Conservation (phyloP, 345 rosid genomes). For the Nasturtium officinale region DNA sequence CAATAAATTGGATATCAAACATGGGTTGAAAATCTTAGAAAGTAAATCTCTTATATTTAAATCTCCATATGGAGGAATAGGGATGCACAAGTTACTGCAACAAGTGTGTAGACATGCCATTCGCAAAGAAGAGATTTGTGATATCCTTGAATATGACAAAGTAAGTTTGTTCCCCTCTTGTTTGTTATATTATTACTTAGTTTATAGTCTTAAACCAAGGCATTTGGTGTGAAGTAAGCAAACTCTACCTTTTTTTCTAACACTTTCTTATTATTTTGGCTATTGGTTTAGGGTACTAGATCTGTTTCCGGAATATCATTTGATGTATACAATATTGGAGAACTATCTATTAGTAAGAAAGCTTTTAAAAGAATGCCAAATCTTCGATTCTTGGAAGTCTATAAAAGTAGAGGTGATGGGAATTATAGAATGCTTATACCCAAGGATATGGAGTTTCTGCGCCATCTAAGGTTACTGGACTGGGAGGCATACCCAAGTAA, state of each 20-base stretch:
- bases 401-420: neutral
- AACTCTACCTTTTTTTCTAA: too few species aligned
- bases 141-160: neutral
- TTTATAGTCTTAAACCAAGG: too few species aligned
- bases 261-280: too few species aligned
- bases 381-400: conserved; percentile 34
- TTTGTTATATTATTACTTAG: too few species aligned
- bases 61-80: neutral
- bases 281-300: conserved; percentile 30
- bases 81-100: conserved; percentile 43
- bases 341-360: neutral
- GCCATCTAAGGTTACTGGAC: conserved; percentile 14
- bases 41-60: conserved; percentile 29
- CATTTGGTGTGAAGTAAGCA: too few species aligned
- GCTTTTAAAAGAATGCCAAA: conserved; percentile 31
- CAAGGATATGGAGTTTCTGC: neutral
- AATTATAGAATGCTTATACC: neutral
- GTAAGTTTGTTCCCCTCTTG: conserved; percentile 3
- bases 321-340: neutral
- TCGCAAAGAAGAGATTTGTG: conserved; percentile 5
- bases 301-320: conserved; percentile 27
- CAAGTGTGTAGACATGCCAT: conserved; percentile 24
- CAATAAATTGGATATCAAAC: neutral
- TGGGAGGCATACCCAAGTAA: conserved; percentile 37
- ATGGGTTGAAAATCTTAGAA: neutral